Base-by-base conservation (phyloP, 2,329 filamentous ascomycete species). In the Verticillium zaregamsianum region DNA sequence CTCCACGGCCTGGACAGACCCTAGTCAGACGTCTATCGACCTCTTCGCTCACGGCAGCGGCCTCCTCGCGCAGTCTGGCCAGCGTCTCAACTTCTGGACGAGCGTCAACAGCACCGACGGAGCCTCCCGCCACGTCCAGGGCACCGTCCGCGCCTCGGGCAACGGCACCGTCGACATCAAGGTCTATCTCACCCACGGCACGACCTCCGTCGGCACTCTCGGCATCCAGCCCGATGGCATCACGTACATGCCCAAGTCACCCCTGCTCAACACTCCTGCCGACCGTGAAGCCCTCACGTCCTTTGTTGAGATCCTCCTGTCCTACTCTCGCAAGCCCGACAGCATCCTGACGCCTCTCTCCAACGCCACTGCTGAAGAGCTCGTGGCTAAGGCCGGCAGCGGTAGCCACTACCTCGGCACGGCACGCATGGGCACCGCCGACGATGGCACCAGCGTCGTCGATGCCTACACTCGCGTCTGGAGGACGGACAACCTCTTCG, bases 141-240 rank as follows among this genome's bases (percentile, higher is more conserved):
- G 79, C 40, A 82, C 80, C 11, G 79, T 77, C 70, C 77, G 77
- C 63, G 74, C 77, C 0, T 70, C 76, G 1, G 73, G 76, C 15
- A 68, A 75, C 39, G 77, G 78, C 55, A 71, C 77, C 32, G 71
- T 84, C 61, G 77, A 76, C 37, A 74, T 79, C 58, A 79, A 82
- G 68, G 73, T 82, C 7, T 84, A 83, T 72, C 75, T 85, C 23
- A 82, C 77, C 20, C 80, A 82, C 49, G 79, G 80, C 20, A 76
- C 79, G 4, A 78, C 77, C 5, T 83, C 82, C 52, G 73, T 76
- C 58, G 78, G 82, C 40, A 68, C 77, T 11, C 72, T 83, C 15
- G 71, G 72, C 17, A 77, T 81, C 37, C 77, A 74, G 25, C 67
- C 73, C 25, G 66, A 72, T 1, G 77, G 76, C 28, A 65, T 71